Base-by-base conservation (phyloP, 768 basidiomycete genomes). In the Phlegmacium glaucopus region DNA sequence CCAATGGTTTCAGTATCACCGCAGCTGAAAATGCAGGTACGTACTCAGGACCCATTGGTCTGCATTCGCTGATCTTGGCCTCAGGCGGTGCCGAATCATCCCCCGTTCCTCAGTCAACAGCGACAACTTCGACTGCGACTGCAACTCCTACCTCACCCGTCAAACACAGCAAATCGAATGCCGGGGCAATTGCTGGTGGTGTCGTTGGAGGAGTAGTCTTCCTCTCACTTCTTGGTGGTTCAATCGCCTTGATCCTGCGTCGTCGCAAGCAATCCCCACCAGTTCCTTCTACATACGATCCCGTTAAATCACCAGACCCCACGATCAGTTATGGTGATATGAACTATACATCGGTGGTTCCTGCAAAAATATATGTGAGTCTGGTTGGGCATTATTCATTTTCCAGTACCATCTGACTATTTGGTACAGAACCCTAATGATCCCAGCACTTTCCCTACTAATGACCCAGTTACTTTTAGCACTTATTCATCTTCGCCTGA, bases 131-230 rank as follows among this genome's bases (percentile, higher is more conserved):
- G 5, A 22, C 22, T 9, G 56, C n/a, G 26, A 66, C 68, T 9
- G 56, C 51, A 9, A 35, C 50, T 48, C 49, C 66, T 9, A 32
- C 58, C 16, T 34, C 63, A 12, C 66, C 69, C 5, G 41, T 47
- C 1, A 4, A 13, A 15, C 16, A 30, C 25, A 52, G 50, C 29
- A 58, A 55, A 25, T 48, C 57, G 2, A 51, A 60, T 36, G 50
- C 56, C 27, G 53, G 55, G n/a, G 60, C 60, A n/a, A 83, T 85
- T 30, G 80, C 77, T 0, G 84, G 83, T 34, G 83, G 85, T n/a
- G 77, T 79, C 6, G 69, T 83, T 6, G 80, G 80, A 4, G 80
- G 76, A 11, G 48, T 85, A 1, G 69, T 78, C 22, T 70, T 61
- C n/a, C 47, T 78, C 15, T 74, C 69, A 7, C 51, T 76, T 38